Base-by-base conservation (phyloP, 2,329 filamentous ascomycete genomes). In the Apiospora saccharicola region DNA sequence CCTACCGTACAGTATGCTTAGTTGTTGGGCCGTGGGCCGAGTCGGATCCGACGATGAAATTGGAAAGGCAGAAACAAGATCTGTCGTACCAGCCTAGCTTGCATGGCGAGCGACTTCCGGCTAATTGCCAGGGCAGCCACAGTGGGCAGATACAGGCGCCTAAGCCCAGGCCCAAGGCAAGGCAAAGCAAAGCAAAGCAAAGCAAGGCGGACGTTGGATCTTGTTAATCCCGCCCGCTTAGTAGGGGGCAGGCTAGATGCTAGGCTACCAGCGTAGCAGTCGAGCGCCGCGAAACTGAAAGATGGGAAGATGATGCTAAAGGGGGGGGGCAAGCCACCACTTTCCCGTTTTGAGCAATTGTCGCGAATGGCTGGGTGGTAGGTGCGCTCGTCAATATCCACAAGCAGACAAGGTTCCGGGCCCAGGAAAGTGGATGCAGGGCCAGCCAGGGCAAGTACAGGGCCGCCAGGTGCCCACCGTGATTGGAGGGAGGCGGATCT, bases 261-360 rank as follows among this genome's bases (percentile, higher is more conserved):
- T 41, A 41, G 37, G 37, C 10, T 41, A 41, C 37, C 37, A 41
- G 37, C 37, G 37, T 41, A 8, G 37, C 37, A 41, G 37, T 41
- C 37, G 37, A 41, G 37, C 26, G 37, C 37, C 10, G 8, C 46
- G 22, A n/a, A n/a, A n/a, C n/a, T n/a, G n/a, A n/a, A 3, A 14
- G 43, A 19, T 14, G 16, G n/a, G 12, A n/a, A 16, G 24, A 16
- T 14, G 24, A 26, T 30, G 49, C 49, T 14, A 57, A 30, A 24
- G 24, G 24, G 12, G 24, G 24, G 12, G 51, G 51, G 51, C 12
- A 26, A 57, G 73, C 71, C 70, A 64, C 47, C 72, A 71, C 77
- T 75, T 79, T 77, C 69, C 78, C 75, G 57, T 53, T 76, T 80
- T 70, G 70, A 78, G 79, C 72, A 76, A 79, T 75, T 76, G 76